These are phyloP conservation scores for Pleurotus citrinopileatus DNA, from an alignment of 768 basidiomycete species.

Conservation along the genomic window DNA sequence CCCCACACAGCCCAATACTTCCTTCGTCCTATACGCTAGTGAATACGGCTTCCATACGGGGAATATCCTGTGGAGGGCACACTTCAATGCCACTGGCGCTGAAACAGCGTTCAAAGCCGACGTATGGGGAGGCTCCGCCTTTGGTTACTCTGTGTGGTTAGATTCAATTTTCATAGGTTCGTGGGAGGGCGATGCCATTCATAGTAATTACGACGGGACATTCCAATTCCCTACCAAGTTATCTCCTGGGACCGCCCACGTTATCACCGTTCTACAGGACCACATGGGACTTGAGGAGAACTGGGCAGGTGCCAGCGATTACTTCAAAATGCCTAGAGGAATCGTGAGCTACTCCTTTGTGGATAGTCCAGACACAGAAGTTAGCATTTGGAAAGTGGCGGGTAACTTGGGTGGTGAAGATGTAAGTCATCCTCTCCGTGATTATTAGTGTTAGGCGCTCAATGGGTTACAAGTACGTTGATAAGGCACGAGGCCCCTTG, in stretches of 20 bases:
- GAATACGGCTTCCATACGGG: constrained; percentile 53
- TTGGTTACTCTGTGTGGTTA: constrained; percentile 50
- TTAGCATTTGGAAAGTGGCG: constrained; percentile 46
- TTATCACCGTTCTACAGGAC: constrained; percentile 51
- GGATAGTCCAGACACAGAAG: constrained; percentile 34
- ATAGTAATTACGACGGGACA: constrained; percentile 28
- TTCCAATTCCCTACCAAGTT: constrained; percentile 31
- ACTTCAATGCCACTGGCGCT: constrained; percentile 42
- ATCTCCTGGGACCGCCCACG: constrained; percentile 29
- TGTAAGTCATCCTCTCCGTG: constrained; percentile 24
- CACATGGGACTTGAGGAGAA: constrained; percentile 54
- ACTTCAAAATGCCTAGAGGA: constrained; percentile 47
- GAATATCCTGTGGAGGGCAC: constrained; percentile 49
- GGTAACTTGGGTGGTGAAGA: constrained; percentile 48
- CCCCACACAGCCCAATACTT: constrained; percentile 31
- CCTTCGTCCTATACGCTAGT: constrained; percentile 43
- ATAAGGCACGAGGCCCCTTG: constrained; percentile 49
- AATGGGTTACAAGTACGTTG: constrained; percentile 34
- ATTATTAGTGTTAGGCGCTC: background rate
- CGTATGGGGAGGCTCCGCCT: constrained; percentile 43
- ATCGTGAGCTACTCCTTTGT: constrained; percentile 44
- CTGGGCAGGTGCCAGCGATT: constrained; percentile 37
- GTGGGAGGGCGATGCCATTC: constrained; percentile 37
- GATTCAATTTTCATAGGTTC: constrained; percentile 46
- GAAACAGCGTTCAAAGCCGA: constrained; percentile 41